phyloP scores from a whole-genome alignment of 2,329 filamentous ascomycete genomes.

The Aspergillus eucalypticola region DNA sequence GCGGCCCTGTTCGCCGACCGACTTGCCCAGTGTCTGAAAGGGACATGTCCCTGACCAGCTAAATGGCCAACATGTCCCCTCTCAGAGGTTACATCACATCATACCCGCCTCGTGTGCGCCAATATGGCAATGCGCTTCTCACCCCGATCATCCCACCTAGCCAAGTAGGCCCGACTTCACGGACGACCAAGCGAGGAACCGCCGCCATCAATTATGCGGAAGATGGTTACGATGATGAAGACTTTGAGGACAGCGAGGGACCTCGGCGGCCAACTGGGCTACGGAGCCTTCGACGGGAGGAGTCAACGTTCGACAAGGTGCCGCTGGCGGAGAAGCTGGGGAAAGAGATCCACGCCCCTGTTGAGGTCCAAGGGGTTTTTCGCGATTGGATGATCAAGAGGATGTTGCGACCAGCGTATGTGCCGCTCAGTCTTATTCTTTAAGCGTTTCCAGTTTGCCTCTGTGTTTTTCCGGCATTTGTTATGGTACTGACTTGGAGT shows the following conservation, averaged over 20 bases:
- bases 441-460: constrained; percentile 4
- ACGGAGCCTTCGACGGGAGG: constrained; percentile 77
- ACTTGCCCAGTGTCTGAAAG: constrained; percentile 24
- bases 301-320: constrained; percentile 62
- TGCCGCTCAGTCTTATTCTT: constrained; percentile 13
- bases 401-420: constrained; percentile 48
- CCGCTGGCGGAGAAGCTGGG: constrained; percentile 74
- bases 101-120: constrained; percentile 86
- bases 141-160: constrained; percentile 76
- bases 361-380: constrained; percentile 87
- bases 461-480: constrained; percentile 8
- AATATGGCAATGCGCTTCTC: constrained; percentile 88
- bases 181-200: constrained; percentile 96
- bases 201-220: constrained; percentile 98
- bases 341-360: constrained; percentile 75
- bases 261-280: constrained; percentile 73
- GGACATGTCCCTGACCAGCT: constrained; percentile 39
- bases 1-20: constrained; percentile 19
- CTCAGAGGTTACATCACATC: constrained; percentile 88
- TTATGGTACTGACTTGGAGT: constrained; percentile 11
- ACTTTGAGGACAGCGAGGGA: constrained; percentile 66
- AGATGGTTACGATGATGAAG: constrained; percentile 80
- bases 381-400: constrained; percentile 91
- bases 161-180: constrained; percentile 65
- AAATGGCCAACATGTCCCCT: constrained; percentile 51